phyloP scores from a whole-genome alignment of 2,329 filamentous ascomycete species.

The Penicillium sp. region DNA sequence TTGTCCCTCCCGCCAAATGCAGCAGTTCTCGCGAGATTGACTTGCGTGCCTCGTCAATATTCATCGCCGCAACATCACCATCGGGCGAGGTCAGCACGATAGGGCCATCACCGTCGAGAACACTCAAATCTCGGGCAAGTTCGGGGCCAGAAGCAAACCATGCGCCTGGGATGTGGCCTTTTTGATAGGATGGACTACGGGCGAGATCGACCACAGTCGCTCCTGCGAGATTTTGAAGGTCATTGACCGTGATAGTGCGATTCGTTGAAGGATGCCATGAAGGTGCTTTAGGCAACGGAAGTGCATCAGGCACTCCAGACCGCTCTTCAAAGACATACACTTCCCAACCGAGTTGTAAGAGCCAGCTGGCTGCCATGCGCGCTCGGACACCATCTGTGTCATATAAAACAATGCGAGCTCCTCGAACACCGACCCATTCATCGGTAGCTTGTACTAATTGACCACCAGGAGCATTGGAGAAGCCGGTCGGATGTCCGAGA shows the following conservation, averaged over 20 bases:
- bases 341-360: conserved; percentile 33
- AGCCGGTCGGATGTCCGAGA: conserved; percentile 23
- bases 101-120: conserved; percentile 13
- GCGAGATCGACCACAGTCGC: conserved; percentile 28
- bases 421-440: conserved; percentile 33
- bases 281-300: not conserved
- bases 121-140: conserved; percentile 25
- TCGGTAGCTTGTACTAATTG: conserved; percentile 34
- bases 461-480: conserved; percentile 30
- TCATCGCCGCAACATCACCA: conserved; percentile 13
- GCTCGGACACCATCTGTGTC: conserved; percentile 30
- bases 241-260: conserved; percentile 8
- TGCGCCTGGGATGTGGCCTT: conserved; percentile 31
- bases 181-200: conserved; percentile 28
- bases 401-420: conserved; percentile 29
- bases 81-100: conserved; percentile 27
- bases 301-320: conserved; percentile 8
- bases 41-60: conserved; percentile 3
- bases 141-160: conserved; percentile 34
- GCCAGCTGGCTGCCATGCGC: conserved; percentile 32
- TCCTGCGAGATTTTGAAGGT: conserved; percentile 10
- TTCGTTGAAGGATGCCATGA: not conserved
- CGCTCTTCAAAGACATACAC: conserved; percentile 26
- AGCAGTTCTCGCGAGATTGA: conserved; percentile 6
- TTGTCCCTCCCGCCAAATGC: conserved; percentile 27